Evolutionary conservation across 2,329 filamentous ascomycete species (phyloP), one percentile per base, ranked within the genome.

Genomic region (Colletotrichum cuscutae): DNA sequence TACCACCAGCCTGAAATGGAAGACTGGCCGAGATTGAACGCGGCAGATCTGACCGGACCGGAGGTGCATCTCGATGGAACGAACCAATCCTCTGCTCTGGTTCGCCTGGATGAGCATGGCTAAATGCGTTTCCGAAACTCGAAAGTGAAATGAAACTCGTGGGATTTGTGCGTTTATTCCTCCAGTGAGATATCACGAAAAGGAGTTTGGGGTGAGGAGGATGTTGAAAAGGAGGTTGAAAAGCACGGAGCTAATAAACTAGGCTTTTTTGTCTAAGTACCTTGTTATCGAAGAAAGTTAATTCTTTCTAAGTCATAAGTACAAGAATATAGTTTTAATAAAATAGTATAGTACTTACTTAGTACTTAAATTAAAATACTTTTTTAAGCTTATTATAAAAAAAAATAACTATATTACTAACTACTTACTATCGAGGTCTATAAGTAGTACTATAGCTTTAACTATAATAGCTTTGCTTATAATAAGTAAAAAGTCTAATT

Each of bases 1-100:
- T 73, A 72, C 46, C 58, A 59, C 71, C 71, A 73, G 63, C 68
- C 71, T 68, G 71, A 73, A 73, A 59, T 32, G 71, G 71, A 73
- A 73, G 71, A 72, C 56, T 73, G 62, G 37, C 71, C 71, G 71
- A 73, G 68, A 64, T 66, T 73, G 71, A 56, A 62, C 54, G 46
- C 32, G 61, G 67, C 66, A 72, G 66, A 72, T 71, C 66, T 72
- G 60, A 42, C 71, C 49, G 56, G 54, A 52, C 46, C 66, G 54
- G 56, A 70, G 22, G 19, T 52, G 67, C 60, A 73, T 71, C 60
- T 65, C 66, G 28, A 61, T 73, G 67, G 35, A 71, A 70, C 32
- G 26, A 57, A 61, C 66, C 66, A 62, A 73, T 73, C 54, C 46
- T 56, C 26, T 56, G 9, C 13, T 61, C 46, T 19, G 28, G 24